phyloP scores from a whole-genome alignment of 2,329 filamentous ascomycete species.

The Neurospora sp. region DNA sequence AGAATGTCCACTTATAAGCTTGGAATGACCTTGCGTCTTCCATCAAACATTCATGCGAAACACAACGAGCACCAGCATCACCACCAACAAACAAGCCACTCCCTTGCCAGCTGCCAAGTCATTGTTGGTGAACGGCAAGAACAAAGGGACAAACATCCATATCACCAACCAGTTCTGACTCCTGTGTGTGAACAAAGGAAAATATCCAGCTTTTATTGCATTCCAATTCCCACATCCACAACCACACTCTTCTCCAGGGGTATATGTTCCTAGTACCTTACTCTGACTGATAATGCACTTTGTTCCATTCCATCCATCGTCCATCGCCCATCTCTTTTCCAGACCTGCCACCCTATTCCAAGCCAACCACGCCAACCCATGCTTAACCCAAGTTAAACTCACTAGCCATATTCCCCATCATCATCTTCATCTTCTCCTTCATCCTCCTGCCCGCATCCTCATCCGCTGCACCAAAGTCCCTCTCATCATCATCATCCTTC shows the following conservation, averaged over 20 bases:
- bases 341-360: too few species aligned
- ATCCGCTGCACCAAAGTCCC: constrained; percentile 32
- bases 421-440: constrained; percentile 20
- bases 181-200: background rate
- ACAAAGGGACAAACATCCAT: too few species aligned
- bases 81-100: background rate
- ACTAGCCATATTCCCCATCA: constrained; percentile 18
- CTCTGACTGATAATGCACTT: background rate
- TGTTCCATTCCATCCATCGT: background rate
- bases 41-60: background rate
- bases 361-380: background rate
- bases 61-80: background rate
- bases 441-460: constrained; percentile 51
- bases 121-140: background rate
- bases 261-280: background rate
- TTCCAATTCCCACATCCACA: background rate
- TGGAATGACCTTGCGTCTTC: background rate
- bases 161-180: background rate
- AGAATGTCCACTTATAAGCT: background rate
- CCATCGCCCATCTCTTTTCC: background rate
- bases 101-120: background rate
- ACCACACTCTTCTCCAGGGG: background rate
- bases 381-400: constrained; percentile 18
- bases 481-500: constrained; percentile 30
- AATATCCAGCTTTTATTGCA: background rate